Evolutionary conservation across 2,329 filamentous ascomycete genomes (phyloP).

Genomic region (Microsporum ferrugineum): DNA sequence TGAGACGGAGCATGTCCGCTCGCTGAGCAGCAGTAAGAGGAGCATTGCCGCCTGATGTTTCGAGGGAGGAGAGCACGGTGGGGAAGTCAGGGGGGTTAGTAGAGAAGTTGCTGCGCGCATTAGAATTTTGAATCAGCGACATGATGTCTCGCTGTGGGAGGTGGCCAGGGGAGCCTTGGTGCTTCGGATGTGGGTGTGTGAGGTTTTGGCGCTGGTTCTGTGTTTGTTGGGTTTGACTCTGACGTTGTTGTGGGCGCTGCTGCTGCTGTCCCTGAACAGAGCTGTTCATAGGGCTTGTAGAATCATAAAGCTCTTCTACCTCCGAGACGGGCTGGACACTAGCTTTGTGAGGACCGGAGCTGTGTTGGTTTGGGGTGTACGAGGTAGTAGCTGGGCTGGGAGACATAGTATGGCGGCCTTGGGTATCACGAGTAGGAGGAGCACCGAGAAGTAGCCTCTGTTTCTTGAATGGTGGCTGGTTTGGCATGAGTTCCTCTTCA

Average conservation of each 20-base stretch:
- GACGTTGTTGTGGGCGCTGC: constrained; percentile 3
- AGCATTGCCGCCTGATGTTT: constrained; percentile 32
- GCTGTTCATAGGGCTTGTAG: constrained; percentile 21
- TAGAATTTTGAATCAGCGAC: constrained; percentile 39
- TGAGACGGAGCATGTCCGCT: constrained; percentile 38
- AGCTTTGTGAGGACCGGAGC: constrained; percentile 12
- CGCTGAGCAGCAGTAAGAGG: constrained; percentile 35
- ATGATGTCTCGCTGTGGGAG: constrained; percentile 36
- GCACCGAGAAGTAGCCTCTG: constrained; percentile 39
- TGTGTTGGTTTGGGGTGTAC: constrained; percentile 23
- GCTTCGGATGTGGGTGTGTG: constrained; percentile 7
- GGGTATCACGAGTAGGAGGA: constrained; percentile 21
- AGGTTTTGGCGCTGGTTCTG: neutral
- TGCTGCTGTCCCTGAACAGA: constrained; percentile 8
- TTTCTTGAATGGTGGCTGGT: constrained; percentile 35
- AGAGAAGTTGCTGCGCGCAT: constrained; percentile 32
- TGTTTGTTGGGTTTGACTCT: neutral
- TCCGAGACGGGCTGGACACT: constrained; percentile 17
- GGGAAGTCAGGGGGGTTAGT: constrained; percentile 34
- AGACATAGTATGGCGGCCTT: constrained; percentile 25
- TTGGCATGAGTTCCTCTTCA: constrained; percentile 10
- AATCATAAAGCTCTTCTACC: constrained; percentile 36
- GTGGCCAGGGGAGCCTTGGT: constrained; percentile 9
- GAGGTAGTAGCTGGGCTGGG: constrained; percentile 23
- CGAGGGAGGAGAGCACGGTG: constrained; percentile 35